These are phyloP conservation scores for Phytophthora kernoviae DNA, from an alignment of 352 stramenopile genomes.

Conservation along the genomic window DNA sequence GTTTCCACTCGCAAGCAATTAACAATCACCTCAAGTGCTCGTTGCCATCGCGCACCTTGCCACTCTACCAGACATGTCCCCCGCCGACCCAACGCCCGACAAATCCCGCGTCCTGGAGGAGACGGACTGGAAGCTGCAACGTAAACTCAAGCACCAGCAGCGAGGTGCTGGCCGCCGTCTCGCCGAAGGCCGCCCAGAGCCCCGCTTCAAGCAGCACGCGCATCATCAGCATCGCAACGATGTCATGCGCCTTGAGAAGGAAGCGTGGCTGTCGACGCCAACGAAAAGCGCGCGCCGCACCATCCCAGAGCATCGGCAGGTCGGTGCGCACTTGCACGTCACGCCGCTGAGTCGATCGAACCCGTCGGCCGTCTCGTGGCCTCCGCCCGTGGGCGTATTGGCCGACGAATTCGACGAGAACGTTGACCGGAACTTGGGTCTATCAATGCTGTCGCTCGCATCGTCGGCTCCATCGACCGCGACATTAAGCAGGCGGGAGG, in stretches of 20 bases:
- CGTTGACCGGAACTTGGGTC: constrained; percentile 17
- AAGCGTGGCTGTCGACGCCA: constrained; percentile 38
- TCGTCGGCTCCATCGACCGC: constrained; percentile 54
- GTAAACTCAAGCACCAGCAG: constrained; percentile 76
- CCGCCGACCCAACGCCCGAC: constrained; percentile 15
- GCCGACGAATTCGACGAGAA: constrained; percentile 39
- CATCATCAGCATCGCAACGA: constrained; percentile 37
- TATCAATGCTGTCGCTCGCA: constrained; percentile 24
- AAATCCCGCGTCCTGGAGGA: constrained; percentile 30
- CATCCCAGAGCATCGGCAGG: constrained; percentile 42
- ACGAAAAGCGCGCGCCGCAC: constrained; percentile 31
- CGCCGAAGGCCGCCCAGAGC: constrained; percentile 24
- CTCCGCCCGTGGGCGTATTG: constrained; percentile 25
- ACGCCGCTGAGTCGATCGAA: constrained; percentile 50
- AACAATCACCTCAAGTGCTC: background rate
- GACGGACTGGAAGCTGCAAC: constrained; percentile 60
- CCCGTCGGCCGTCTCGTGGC: constrained; percentile 61
- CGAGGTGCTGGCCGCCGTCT: constrained; percentile 51
- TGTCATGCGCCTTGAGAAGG: constrained; percentile 42
- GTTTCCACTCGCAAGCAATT: constrained; percentile 10
- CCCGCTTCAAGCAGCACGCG: constrained; percentile 47
- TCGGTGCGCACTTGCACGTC: constrained; percentile 6
- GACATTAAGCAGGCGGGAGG: constrained; percentile 43
- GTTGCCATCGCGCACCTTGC: constrained; percentile 3
- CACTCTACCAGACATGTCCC: constrained; percentile 27